Evolutionary conservation across 805 yeast genomes (phyloP), one percentile per base, ranked within the genome.

Genomic region (Saccharomycopsis olivae): DNA sequence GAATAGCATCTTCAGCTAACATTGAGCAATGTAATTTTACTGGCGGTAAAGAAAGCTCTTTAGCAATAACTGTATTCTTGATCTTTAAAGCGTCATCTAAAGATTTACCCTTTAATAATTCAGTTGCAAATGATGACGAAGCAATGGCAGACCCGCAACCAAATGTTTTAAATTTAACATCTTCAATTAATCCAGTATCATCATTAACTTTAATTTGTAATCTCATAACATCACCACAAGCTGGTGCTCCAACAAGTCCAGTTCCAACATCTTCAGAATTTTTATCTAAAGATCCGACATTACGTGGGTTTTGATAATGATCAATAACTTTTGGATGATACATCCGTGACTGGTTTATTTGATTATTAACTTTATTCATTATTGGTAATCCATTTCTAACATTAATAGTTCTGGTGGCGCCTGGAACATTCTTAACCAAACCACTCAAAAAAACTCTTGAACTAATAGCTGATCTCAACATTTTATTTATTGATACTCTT

Each of bases 111-210:
- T 89, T 81, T 44, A 92, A 95, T 48, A 92, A 71, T 57, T 88
- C 96, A 3, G 98, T 92, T 55, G 92, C 92, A 59, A 82, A 92
- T 1, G 95, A 84, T 8, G 94, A 82, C 2, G 95, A 83, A 1
- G 98, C 98, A 58, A 92, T 92, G 38, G 98, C 98, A 2, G 92
- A 78, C 33, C 98, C 98, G 60, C 98, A 92, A n/a, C 98, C 98
- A 65, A 92, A 92, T 3, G 98, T 92, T 73, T 92, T 92, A 65
- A 92, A 92, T 61, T 87, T 89, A 47, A 89, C 98, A 59, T 92
- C 95, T 59, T 84, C 77, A 51, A 92, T 92, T 39, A 84, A 69
- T 1, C 98, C 98, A 18, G 94, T 76, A 42, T 71, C 78, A 53
- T 88, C 96, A 49, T 80, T 79, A 8, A 92, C 98, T 58, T 88